Evolutionary conservation across 78 protist genomes (phyloP), one percentile per base, ranked within the genome.

Genomic region (Salpingoeca rosetta): DNA sequence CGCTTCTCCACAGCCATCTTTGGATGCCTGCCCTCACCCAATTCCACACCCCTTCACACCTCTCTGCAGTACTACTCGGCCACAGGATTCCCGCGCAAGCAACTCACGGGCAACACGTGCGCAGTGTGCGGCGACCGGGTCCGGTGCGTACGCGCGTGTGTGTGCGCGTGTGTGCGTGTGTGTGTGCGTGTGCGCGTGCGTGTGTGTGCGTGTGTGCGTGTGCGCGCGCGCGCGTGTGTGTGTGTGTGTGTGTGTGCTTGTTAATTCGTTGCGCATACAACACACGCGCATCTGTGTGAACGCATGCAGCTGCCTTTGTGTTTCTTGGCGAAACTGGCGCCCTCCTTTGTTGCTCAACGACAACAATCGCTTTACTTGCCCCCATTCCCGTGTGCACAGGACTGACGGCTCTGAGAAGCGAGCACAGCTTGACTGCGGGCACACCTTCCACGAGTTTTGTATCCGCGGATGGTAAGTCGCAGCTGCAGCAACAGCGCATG

Each of bases 381-480:
- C 65, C 17, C 31, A 7, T 7, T 22, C 65, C 65, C 17, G 65
- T 51, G 17, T 17, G 65, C 65, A 51, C 31, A 17, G 65, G 17
- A 17, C 65, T 51, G 31, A 17, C 7, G 65, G 65, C 7, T 51
- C 31, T 51, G 65, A 51, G 65, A 51, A 51, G 65, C 65, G 65
- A 17, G 65, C 65, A 51, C 7, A 7, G 65, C 65, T 51, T 17
- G 31, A 7, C 7, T 51, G 65, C 17, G 65, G 79, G 1, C 79
- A 3, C 79, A 41, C 31, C 36, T 44, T 80, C 74, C 83, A 80
- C 40, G 83, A 80, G 28, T 80, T 42, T 28, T 80, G 83, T 35
- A 80, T 80, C 26, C 57, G 73, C 28, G 83, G 83, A 22, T 80
- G 83, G n/a, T n/a, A n/a, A n/a, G n/a, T n/a, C n/a, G n/a, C n/a